Evolutionary conservation across 2,329 filamentous ascomycete genomes (phyloP).

Genomic region (Anthostomella pinea): DNA sequence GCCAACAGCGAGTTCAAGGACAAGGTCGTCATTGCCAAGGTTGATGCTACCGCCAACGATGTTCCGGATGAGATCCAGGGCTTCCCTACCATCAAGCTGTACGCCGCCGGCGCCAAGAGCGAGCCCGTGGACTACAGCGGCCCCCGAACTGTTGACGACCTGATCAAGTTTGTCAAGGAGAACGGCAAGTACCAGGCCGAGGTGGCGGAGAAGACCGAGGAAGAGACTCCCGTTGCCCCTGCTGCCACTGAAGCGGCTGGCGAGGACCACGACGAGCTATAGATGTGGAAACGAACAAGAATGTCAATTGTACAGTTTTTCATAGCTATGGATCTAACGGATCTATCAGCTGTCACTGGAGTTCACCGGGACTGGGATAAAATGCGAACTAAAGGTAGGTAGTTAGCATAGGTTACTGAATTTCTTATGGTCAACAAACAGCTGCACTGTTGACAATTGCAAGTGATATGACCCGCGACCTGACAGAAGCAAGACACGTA

Average conservation of each 20-base stretch:
- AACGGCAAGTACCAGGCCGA: conserved; percentile 87
- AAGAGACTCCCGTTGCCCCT: conserved; percentile 50
- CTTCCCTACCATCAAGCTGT: conserved; percentile 99
- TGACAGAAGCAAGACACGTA: too few relatives aligned
- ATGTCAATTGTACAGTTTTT: conserved; percentile 26
- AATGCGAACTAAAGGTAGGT: conserved; percentile 26
- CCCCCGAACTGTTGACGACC: conserved; percentile 84
- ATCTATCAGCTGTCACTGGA: conserved; percentile 23
- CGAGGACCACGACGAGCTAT: conserved; percentile 71
- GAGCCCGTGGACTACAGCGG: conserved; percentile 84
- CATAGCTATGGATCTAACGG: conserved; percentile 19
- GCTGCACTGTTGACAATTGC: too few relatives aligned
- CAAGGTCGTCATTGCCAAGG: conserved; percentile 92
- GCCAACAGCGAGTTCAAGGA: conserved; percentile 74
- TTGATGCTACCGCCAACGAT: conserved; percentile 94
- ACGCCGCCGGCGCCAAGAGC: conserved; percentile 84
- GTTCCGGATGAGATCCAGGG: conserved; percentile 95
- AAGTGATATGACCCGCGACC: too few relatives aligned
- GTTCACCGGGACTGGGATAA: conserved; percentile 23
- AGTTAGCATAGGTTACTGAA: conserved; percentile 29
- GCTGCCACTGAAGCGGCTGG: conserved; percentile 49
- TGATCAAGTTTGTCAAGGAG: conserved; percentile 89
- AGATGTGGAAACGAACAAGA: conserved; percentile 38
- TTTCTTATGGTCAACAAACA: conserved; percentile 13
- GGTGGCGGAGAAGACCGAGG: conserved; percentile 54